Conservation (phyloP, 257 asterid genomes). For the Osmanthus fragrans region DNA sequence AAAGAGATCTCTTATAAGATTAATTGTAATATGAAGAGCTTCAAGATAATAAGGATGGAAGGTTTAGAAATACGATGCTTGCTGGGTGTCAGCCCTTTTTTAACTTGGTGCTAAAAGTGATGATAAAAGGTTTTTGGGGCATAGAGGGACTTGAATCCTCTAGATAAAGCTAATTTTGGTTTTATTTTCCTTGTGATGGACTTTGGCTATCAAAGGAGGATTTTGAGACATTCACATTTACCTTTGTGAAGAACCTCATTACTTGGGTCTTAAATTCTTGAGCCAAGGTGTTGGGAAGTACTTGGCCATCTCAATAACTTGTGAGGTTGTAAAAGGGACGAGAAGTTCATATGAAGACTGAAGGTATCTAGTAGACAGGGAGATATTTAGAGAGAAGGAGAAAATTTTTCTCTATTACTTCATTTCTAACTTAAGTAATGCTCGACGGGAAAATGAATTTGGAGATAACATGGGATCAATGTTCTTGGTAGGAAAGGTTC, state of each 20-base stretch:
- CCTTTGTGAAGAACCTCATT: not conserved
- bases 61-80: not conserved
- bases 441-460: not conserved
- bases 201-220: not conserved
- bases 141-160: not conserved
- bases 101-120: not conserved
- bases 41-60: not conserved
- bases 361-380: not conserved
- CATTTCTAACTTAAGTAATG: not conserved
- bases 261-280: not conserved
- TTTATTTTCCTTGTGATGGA: not conserved
- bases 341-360: not conserved
- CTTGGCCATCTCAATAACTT: not conserved
- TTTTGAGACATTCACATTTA: not conserved
- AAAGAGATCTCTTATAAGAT: not conserved
- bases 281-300: not conserved
- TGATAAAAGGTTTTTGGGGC: not conserved
- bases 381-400: not conserved
- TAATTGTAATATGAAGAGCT: not conserved
- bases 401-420: conserved; percentile 1
- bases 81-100: not conserved
- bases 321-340: not conserved
- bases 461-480: not conserved
- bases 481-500: not conserved
- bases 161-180: not conserved